Percentiles rank a stretch among this genome's conserved stretches.
phyloP scores from a whole-genome alignment of 2,329 filamentous ascomycete genomes.

The Lachnellula hyalina region DNA sequence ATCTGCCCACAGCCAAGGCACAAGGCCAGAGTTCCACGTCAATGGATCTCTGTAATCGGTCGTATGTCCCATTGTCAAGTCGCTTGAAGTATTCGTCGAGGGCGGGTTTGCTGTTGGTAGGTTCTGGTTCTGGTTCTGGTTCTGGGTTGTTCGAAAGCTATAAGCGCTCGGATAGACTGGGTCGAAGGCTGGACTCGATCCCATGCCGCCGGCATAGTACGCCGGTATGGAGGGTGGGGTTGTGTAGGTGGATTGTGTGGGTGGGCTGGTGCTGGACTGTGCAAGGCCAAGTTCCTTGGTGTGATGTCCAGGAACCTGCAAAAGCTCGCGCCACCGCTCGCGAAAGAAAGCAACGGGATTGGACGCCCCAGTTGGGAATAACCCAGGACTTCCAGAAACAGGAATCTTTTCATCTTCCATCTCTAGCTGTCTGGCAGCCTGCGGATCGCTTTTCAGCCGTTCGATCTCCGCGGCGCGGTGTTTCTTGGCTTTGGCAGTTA shows the following conservation, averaged over 20 bases:
- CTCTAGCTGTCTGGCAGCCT: slow-evolving; percentile 23
- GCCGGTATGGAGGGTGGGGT: not conserved
- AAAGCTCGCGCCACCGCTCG: slow-evolving; percentile 30
- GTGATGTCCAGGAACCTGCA: slow-evolving; percentile 4
- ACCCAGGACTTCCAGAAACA: slow-evolving; percentile 28
- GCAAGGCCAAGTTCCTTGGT: slow-evolving; percentile 1
- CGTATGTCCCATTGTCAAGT: not conserved
- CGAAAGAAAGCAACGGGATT: slow-evolving; percentile 22
- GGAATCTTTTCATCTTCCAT: slow-evolving; percentile 18
- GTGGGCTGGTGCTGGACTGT: not conserved
- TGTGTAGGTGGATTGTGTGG: not conserved
- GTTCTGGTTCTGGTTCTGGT: not conserved
- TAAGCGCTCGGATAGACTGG: not conserved
- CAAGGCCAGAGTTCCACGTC: slow-evolving; percentile 11
- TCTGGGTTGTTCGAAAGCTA: not conserved
- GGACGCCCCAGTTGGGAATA: slow-evolving; percentile 15
- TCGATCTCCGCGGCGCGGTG: slow-evolving; percentile 32
- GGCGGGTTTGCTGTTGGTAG: not conserved
- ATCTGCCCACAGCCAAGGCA: slow-evolving; percentile 27
- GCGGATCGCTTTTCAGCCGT: slow-evolving; percentile 27
- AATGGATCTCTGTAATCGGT: slow-evolving; percentile 3
- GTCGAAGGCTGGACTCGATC: slow-evolving; percentile 2
- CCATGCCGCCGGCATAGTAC: not conserved
- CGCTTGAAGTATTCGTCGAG: not conserved
- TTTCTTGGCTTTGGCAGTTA: slow-evolving; percentile 50